Evolutionary conservation across 1,284 basidiomycete species (phyloP), one percentile per base, ranked within the genome.

Genomic region (Rhodotorula sp.): DNA sequence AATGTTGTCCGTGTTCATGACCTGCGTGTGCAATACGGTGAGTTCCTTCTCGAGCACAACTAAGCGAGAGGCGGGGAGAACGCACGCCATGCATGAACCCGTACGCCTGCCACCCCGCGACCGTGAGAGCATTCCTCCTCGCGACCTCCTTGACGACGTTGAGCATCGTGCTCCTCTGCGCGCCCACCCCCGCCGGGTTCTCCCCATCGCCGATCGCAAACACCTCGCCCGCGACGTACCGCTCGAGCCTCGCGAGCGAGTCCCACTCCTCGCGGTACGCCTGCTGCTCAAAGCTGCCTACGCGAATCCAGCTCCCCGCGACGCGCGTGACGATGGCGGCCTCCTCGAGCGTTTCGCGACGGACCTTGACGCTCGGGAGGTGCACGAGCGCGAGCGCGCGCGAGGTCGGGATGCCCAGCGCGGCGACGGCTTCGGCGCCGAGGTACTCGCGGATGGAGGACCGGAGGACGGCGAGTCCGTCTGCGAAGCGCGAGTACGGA

Each of bases 381-480:
- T 88, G 87, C 22, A 95, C 85, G 46, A 98, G 85, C 1, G 91
- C 86, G 12, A 99, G 87, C 0, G 95, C 88, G 22, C 96, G 89
- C 1, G 92, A 95, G 3, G 95, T 94, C 0, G 95, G 92, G 67
- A 98, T 91, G 2, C 85, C 84, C 0, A 97, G 85, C 0, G 93
- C 94, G 10, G 92, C 86, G 86, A 97, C 91, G 19, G 93, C 93
- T 92, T 80, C 79, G 36, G 75, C 75, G 2, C 80, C 80, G 17
- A 83, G 80, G 65, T 78, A 98, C 83, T 99, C 96, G 64, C 96
- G 88, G 53, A 98, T 89, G 10, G 93, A 94, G 54, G 92, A 94
- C 37, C 94, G 88, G 27, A 95, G 83, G 2, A 97, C 94, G 2
- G 96, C 96, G 15, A 98, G 85, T 0, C 96, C 96, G 81, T 99